A percentile compares a stretch with the other conserved stretches of the same genome.
Evolutionary conservation across 2,329 filamentous ascomycete genomes (phyloP).

Genomic region (Fusarium sulawesiense): DNA sequence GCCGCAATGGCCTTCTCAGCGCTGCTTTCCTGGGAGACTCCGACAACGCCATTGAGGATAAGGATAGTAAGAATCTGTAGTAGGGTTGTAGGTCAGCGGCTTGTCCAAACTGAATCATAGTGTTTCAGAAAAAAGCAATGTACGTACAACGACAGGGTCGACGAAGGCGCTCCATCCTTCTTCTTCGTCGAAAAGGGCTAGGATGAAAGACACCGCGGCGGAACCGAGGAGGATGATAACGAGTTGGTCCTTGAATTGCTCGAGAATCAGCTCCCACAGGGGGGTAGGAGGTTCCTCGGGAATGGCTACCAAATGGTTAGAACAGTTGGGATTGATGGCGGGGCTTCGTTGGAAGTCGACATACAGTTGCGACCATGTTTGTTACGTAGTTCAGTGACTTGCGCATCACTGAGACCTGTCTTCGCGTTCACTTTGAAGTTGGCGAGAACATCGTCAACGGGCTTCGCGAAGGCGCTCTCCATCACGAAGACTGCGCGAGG

Average conservation of each 20-base stretch:
- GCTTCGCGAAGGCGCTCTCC: constrained; percentile 71
- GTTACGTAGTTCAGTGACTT: constrained; percentile 64
- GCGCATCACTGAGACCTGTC: constrained; percentile 68
- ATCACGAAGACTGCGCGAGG: constrained; percentile 55
- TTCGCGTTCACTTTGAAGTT: constrained; percentile 67
- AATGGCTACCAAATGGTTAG: constrained; percentile 59
- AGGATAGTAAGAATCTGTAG: constrained; percentile 92
- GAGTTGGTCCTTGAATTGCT: constrained; percentile 99
- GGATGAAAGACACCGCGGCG: constrained; percentile 90
- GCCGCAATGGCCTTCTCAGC: constrained; percentile 98
- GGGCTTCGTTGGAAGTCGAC: constrained; percentile 43
- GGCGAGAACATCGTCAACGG: constrained; percentile 68
- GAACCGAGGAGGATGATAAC: constrained; percentile 95
- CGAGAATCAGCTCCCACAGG: constrained; percentile 93
- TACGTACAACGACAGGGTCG: constrained; percentile 89
- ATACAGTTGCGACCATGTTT: constrained; percentile 76
- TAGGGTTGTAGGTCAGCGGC: constrained; percentile 9
- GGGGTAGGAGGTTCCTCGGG: constrained; percentile 94
- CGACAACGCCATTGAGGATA: constrained; percentile 95
- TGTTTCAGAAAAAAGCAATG: not conserved
- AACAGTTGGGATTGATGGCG: constrained; percentile 7
- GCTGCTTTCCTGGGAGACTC: constrained; percentile 97
- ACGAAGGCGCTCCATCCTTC: constrained; percentile 98
- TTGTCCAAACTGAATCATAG: constrained; percentile 3
- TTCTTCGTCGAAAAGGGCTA: constrained; percentile 92